A percentile compares a stretch with the other conserved stretches of the same genome.
phyloP scores from a whole-genome alignment of 805 yeast species.

The Wilhelminamyces savonicus region DNA sequence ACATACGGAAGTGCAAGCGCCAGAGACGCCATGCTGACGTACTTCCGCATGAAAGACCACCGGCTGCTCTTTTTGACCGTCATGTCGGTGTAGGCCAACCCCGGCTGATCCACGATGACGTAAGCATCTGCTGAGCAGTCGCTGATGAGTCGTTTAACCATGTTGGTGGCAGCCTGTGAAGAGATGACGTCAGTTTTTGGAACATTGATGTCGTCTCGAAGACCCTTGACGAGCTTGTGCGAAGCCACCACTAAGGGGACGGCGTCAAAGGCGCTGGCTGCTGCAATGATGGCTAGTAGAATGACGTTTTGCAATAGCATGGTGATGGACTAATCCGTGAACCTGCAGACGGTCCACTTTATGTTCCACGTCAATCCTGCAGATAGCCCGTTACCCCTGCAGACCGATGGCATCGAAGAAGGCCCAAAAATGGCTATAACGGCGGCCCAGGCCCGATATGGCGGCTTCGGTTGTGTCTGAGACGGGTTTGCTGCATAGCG shows the following conservation, averaged over 20 bases:
- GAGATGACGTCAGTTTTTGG: conserved; percentile 15
- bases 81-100: conserved; percentile 24
- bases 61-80: conserved; percentile 21
- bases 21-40: conserved; percentile 53
- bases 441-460: too few species aligned
- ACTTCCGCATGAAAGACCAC: conserved; percentile 46
- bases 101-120: conserved; percentile 33
- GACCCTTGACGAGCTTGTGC: conserved; percentile 29
- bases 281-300: too few species aligned
- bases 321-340: too few species aligned
- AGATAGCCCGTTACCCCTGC: too few species aligned
- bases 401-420: too few species aligned
- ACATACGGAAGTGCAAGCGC: conserved; percentile 53
- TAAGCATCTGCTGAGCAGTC: conserved; percentile 35
- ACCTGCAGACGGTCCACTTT: too few species aligned
- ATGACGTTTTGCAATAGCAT: too few species aligned
- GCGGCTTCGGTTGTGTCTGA: too few species aligned
- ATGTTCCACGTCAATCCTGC: too few species aligned
- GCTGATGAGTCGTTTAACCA: conserved; percentile 30
- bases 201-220: conserved; percentile 16
- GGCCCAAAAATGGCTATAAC: too few species aligned
- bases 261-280: conserved; percentile 11
- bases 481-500: too few species aligned
- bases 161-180: conserved; percentile 21
- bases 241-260: conserved; percentile 35